A percentile compares a stretch with the other conserved stretches of the same genome.
phyloP scores from a whole-genome alignment of 1,284 basidiomycete species.

The Neotropicomus parvogracilis region DNA sequence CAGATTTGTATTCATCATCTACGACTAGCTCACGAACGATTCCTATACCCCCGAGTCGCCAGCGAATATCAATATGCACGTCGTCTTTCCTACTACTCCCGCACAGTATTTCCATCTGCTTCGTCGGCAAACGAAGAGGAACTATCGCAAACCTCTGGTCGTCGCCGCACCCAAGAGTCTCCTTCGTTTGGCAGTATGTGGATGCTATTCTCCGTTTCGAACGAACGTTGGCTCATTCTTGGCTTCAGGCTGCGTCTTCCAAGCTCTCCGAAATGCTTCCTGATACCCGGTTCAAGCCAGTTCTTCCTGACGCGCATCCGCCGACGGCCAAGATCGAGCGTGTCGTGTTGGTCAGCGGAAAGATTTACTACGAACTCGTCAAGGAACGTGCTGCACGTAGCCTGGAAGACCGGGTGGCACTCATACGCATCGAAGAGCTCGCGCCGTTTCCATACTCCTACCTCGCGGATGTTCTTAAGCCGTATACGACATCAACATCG shows the following conservation, averaged over 20 bases:
- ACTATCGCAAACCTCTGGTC: constrained; percentile 82
- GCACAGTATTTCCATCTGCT: constrained; percentile 34
- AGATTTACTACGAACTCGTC: constrained; percentile 82
- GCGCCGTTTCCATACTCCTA: constrained; percentile 77
- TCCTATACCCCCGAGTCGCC: constrained; percentile 41
- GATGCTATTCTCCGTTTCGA: background rate
- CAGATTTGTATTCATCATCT: background rate
- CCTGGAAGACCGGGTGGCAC: constrained; percentile 51
- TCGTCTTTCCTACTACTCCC: constrained; percentile 68
- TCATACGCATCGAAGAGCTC: constrained; percentile 81
- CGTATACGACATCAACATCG: constrained; percentile 39
- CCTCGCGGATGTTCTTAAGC: constrained; percentile 45
- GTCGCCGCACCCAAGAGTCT: constrained; percentile 82
- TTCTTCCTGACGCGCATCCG: constrained; percentile 52
- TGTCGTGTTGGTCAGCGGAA: constrained; percentile 68
- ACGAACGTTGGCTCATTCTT: background rate
- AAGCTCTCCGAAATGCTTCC: constrained; percentile 60
- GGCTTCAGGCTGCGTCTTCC: constrained; percentile 70
- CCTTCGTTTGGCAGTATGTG: constrained; percentile 69
- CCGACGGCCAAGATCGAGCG: constrained; percentile 45
- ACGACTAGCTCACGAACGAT: constrained; percentile 65
- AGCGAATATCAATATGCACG: constrained; percentile 72
- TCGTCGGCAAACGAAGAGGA: constrained; percentile 76
- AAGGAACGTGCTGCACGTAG: constrained; percentile 59
- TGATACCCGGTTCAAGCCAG: constrained; percentile 66